These are phyloP conservation scores for Fusarium irregulare DNA, from an alignment of 2,329 filamentous ascomycete genomes.

Conservation along the genomic window DNA sequence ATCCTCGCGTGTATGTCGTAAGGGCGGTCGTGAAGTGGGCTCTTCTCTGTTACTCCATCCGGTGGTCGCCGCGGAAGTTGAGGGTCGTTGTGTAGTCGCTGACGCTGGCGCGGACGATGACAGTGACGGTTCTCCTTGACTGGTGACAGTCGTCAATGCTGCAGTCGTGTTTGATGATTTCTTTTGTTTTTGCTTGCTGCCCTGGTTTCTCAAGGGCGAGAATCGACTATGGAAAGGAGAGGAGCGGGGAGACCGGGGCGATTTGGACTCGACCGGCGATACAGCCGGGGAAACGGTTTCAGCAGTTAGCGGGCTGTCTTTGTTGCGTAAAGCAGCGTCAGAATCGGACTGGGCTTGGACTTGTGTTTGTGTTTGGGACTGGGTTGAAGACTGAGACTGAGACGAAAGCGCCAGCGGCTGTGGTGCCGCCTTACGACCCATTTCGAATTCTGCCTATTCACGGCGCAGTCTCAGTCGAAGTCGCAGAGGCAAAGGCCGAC, in stretches of 20 bases:
- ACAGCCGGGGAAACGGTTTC: slow-evolving; percentile 48
- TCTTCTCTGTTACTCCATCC: slow-evolving; percentile 33
- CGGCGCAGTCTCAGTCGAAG: slow-evolving; percentile 40
- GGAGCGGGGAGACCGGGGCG: slow-evolving; percentile 58
- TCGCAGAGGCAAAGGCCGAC: neutral
- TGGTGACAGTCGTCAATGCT: slow-evolving; percentile 29
- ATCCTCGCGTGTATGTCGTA: slow-evolving; percentile 44
- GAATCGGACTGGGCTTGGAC: slow-evolving; percentile 45
- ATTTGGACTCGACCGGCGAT: slow-evolving; percentile 53
- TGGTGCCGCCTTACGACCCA: slow-evolving; percentile 69
- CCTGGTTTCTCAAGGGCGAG: slow-evolving; percentile 49
- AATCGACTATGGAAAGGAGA: slow-evolving; percentile 59
- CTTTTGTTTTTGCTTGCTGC: slow-evolving; percentile 43
- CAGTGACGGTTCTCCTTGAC: slow-evolving; percentile 10
- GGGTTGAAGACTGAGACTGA: slow-evolving; percentile 38
- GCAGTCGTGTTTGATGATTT: slow-evolving; percentile 41
- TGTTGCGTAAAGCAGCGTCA: slow-evolving; percentile 51
- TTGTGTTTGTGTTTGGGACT: slow-evolving; percentile 13
- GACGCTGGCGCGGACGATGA: slow-evolving; percentile 1
- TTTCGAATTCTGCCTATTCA: slow-evolving; percentile 50
- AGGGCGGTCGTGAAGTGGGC: slow-evolving; percentile 42
- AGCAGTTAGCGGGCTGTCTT: slow-evolving; percentile 47
- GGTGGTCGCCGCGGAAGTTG: slow-evolving; percentile 32
- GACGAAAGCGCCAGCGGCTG: slow-evolving; percentile 64
- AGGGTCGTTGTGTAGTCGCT: slow-evolving; percentile 16